These are phyloP conservation scores for Populus euphratica DNA, from an alignment of 345 rosid genomes.

Conservation along the genomic window DNA sequence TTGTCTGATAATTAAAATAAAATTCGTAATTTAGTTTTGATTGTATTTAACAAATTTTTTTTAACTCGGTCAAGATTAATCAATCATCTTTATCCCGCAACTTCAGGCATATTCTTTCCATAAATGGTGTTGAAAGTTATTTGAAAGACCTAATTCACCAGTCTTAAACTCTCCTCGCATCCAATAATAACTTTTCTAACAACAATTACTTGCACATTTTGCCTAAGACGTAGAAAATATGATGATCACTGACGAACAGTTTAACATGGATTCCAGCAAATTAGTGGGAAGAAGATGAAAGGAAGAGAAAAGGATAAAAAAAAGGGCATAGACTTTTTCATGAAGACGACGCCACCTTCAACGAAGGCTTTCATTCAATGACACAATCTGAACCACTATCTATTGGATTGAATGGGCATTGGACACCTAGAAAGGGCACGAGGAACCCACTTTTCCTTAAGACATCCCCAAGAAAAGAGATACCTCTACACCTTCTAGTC, in stretches of 20 bases:
- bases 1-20: too few relatives aligned
- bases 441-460: conserved; percentile 26
- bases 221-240: background rate
- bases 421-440: conserved; percentile 34
- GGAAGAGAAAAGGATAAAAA: too few relatives aligned
- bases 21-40: too few relatives aligned
- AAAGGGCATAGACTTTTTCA: background rate
- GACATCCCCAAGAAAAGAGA: conserved; percentile 9
- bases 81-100: too few relatives aligned
- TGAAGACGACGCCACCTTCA: conserved; percentile 23
- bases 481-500: background rate
- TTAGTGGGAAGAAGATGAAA: too few relatives aligned
- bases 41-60: too few relatives aligned
- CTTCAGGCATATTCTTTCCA: too few relatives aligned
- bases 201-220: background rate
- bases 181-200: too few relatives aligned
- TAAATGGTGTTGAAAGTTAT: too few relatives aligned
- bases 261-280: background rate
- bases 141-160: too few relatives aligned
- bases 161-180: too few relatives aligned
- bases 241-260: background rate
- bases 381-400: conserved; percentile 33
- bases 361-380: conserved; percentile 5
- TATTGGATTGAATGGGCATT: conserved; percentile 20
- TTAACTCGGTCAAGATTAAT: too few relatives aligned